Evolutionary conservation across 768 basidiomycete genomes (phyloP).

Genomic region (Russula emetica): DNA sequence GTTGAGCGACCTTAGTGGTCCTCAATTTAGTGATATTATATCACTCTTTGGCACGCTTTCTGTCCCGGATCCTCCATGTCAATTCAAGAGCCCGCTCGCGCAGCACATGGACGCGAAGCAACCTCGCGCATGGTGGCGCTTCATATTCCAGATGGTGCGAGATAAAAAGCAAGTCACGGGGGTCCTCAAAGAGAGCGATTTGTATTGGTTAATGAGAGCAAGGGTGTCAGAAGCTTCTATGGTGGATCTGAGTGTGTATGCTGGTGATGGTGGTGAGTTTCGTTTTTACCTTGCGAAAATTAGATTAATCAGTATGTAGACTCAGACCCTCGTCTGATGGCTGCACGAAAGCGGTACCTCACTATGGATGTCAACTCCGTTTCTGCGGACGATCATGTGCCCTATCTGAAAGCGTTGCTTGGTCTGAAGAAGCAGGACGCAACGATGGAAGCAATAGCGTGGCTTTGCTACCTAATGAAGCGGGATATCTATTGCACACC

Average conservation of each 20-base stretch:
- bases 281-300: neutral
- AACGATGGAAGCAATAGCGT: conserved; percentile 7
- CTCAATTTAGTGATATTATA: conserved; percentile 24
- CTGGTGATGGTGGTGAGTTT: conserved; percentile 20
- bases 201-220: conserved; percentile 60
- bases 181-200: conserved; percentile 41
- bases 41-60: conserved; percentile 26
- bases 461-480: conserved; percentile 20
- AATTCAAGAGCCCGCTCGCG: conserved; percentile 29
- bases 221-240: conserved; percentile 9
- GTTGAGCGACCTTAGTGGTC: conserved; percentile 17
- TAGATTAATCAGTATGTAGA: neutral
- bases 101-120: conserved; percentile 30
- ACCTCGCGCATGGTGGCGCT: conserved; percentile 44
- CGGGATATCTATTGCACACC: conserved; percentile 34
- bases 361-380: conserved; percentile 19
- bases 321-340: neutral
- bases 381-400: conserved; percentile 4
- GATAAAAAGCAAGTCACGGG: conserved; percentile 42
- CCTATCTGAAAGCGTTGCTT: conserved; percentile 18
- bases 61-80: conserved; percentile 1
- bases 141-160: conserved; percentile 43
- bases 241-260: conserved; percentile 6
- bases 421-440: conserved; percentile 9
- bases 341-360: conserved; percentile 21